Percentiles rank a stretch among this genome's conserved stretches.
These are phyloP conservation scores for Camellia granthamiana DNA, from an alignment of 148 eudicot species.

Conservation along the genomic window DNA sequence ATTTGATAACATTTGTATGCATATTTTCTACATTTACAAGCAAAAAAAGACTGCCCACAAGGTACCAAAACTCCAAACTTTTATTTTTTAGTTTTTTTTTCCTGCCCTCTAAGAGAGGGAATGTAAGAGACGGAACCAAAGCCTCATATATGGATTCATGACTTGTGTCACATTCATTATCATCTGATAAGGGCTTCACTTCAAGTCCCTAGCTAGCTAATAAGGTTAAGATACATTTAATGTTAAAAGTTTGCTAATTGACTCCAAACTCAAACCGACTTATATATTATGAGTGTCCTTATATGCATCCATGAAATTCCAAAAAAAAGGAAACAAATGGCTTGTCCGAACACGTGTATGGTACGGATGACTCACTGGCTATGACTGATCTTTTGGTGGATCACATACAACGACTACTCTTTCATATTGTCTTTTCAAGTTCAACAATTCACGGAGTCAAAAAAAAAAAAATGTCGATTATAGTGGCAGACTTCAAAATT, in stretches of 20 bases:
- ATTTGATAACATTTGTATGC: background rate
- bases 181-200: background rate
- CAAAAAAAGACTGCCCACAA: no score
- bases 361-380: background rate
- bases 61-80: background rate
- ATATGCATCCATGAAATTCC: background rate
- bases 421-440: no score
- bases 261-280: background rate
- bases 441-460: no score
- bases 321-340: background rate
- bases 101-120: slow-evolving; percentile 20
- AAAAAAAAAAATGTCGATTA: no score
- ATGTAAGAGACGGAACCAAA: slow-evolving; percentile 14
- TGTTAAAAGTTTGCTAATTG: slow-evolving; percentile 15
- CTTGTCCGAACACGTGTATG: slow-evolving; percentile 32
- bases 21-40: background rate
- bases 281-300: no score
- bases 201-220: slow-evolving; percentile 3
- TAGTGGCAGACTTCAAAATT: no score
- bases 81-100: background rate
- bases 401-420: background rate
- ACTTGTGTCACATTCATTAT: background rate
- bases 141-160: slow-evolving; percentile 12
- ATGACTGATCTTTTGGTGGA: slow-evolving; percentile 4
- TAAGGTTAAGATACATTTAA: background rate